Evolutionary conservation across 169 alveolate species (phyloP).

Genomic region (Plasmodium coatneyi): DNA sequence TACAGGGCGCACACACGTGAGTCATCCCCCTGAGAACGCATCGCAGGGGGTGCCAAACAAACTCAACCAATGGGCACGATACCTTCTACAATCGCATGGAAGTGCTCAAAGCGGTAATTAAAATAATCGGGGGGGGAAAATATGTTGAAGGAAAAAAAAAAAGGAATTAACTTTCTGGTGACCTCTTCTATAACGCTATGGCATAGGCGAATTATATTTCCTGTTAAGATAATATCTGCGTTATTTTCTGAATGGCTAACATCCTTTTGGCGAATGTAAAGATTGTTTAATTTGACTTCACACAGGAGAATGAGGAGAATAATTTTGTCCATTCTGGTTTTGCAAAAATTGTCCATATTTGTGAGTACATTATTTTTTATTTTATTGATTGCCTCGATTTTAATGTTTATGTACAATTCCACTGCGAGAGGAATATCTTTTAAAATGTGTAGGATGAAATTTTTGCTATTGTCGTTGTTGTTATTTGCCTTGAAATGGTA

Average conservation of each 20-base stretch:
- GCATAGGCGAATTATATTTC: slow-evolving; percentile 31
- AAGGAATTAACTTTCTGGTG: slow-evolving; percentile 64
- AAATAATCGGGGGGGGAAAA: slow-evolving; percentile 71
- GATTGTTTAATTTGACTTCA: slow-evolving; percentile 69
- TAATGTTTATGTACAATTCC: slow-evolving; percentile 63
- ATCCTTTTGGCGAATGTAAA: slow-evolving; percentile 16
- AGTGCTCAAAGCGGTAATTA: slow-evolving; percentile 55
- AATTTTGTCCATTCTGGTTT: slow-evolving; percentile 27
- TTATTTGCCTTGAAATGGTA: slow-evolving; percentile 27
- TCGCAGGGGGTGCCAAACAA: neutral
- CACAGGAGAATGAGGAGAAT: slow-evolving; percentile 27
- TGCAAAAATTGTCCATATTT: slow-evolving; percentile 43
- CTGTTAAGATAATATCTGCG: neutral
- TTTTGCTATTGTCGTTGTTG: neutral
- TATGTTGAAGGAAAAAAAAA: slow-evolving; percentile 35
- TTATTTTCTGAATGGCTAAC: neutral
- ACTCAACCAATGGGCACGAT: neutral
- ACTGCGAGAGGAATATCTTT: slow-evolving; percentile 25
- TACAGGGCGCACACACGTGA: neutral
- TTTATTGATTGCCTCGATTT: slow-evolving; percentile 51
- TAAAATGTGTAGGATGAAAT: slow-evolving; percentile 34
- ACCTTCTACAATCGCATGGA: slow-evolving; percentile 9
- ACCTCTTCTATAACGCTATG: slow-evolving; percentile 35
- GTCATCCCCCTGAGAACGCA: neutral
- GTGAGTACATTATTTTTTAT: slow-evolving; percentile 38